phyloP scores from a whole-genome alignment of 2,329 filamentous ascomycete genomes.

The Fusarium hostae region DNA sequence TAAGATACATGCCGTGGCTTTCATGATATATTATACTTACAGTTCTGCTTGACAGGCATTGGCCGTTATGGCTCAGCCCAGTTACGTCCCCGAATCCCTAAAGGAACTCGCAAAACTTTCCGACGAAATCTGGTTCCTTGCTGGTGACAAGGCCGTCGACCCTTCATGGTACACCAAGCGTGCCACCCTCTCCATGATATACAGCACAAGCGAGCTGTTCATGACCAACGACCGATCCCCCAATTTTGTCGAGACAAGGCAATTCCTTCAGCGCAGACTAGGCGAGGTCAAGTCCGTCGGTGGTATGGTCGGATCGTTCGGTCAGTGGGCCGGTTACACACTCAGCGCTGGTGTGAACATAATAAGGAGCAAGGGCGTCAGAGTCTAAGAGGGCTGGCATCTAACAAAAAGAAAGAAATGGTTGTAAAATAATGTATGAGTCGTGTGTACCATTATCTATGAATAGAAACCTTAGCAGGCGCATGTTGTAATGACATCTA shows the following conservation, averaged over 20 bases:
- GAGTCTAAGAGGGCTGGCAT: slow-evolving; percentile 65
- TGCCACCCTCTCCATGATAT: slow-evolving; percentile 65
- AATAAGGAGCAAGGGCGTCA: slow-evolving; percentile 86
- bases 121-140: slow-evolving; percentile 93
- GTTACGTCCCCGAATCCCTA: slow-evolving; percentile 79
- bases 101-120: slow-evolving; percentile 82
- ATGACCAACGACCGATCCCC: slow-evolving; percentile 89
- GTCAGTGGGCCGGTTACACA: slow-evolving; percentile 86
- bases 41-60: slow-evolving; percentile 70
- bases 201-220: slow-evolving; percentile 84
- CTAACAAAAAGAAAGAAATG: neutral
- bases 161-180: slow-evolving; percentile 84
- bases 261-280: slow-evolving; percentile 81
- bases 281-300: slow-evolving; percentile 74
- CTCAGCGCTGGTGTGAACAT: slow-evolving; percentile 81
- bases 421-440: slow-evolving; percentile 45
- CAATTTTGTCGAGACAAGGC: slow-evolving; percentile 79
- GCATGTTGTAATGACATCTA: slow-evolving; percentile 21
- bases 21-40: slow-evolving; percentile 21
- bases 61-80: slow-evolving; percentile 87
- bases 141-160: slow-evolving; percentile 85
- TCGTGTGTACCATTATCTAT: slow-evolving; percentile 34
- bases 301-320: slow-evolving; percentile 69
- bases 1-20: slow-evolving; percentile 54
- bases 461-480: slow-evolving; percentile 27